Percentiles rank a stretch among this genome's conserved stretches.
Evolutionary conservation across 176 grass and related monocot species (phyloP).

Genomic region (Phoenix roebelenii): DNA sequence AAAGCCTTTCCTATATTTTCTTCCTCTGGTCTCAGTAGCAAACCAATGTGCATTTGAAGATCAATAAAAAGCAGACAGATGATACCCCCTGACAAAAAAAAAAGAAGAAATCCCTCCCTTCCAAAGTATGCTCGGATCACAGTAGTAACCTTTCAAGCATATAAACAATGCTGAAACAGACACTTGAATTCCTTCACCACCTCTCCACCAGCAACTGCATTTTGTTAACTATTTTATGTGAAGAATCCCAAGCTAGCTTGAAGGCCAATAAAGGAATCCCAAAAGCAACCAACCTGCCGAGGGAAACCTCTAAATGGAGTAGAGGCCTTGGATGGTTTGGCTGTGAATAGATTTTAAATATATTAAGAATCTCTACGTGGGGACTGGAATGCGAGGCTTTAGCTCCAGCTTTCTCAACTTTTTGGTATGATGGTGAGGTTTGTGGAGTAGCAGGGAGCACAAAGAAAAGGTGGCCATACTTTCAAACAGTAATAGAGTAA

Average conservation of each 20-base stretch:
- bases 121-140: no score
- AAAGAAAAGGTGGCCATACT: constrained; percentile 23
- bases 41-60: no score
- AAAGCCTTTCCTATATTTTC: no score
- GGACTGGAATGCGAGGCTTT: constrained; percentile 28
- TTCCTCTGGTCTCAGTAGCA: no score
- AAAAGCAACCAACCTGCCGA: constrained; percentile 4
- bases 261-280: constrained; percentile 59
- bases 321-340: constrained; percentile 41
- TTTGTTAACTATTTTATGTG: not conserved
- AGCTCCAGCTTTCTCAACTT: constrained; percentile 30
- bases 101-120: no score
- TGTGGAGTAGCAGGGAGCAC: constrained; percentile 48
- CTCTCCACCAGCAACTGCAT: not conserved
- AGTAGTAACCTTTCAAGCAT: no score
- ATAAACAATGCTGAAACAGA: no score
- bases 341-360: constrained; percentile 27
- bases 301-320: not conserved
- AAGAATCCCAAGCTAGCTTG: constrained; percentile 21
- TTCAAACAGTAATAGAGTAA: not conserved
- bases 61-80: no score
- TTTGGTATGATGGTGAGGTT: constrained; percentile 31
- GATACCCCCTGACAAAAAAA: no score
- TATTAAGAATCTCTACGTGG: not conserved
- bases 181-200: not conserved